Evolutionary conservation across 2,329 filamentous ascomycete species (phyloP), one percentile per base, ranked within the genome.

Genomic region (Emergomyces africanus): DNA sequence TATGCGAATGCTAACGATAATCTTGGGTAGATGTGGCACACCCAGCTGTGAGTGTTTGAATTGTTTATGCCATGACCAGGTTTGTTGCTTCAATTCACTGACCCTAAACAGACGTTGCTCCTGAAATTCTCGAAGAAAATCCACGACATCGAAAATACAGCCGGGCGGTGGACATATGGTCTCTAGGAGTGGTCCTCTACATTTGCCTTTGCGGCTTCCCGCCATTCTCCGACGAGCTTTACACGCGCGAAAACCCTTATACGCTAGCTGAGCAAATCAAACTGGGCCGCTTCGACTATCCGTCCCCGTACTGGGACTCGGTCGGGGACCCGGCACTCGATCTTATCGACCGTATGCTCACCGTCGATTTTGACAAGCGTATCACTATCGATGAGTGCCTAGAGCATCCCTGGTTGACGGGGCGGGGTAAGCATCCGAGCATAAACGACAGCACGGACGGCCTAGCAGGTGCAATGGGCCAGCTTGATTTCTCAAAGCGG

Each of bases 171-270:
- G 94, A 99, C 71, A 81, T 97, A 48, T 97, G 94, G 94, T 96
- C 91, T 1, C 80, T 97, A 0, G 94, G 94, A n/a, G 94, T 99
- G 2, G 92, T 99, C 3, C 80, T 99, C 28, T 99, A 97, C 74
- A 97, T 97, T 66, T 96, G 90, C 70, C 81, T 97, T 5, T 97
- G 94, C 70, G 94, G 94, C 41, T 97, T 97, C 69, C 94, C 92
- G 4, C 94, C 94, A 0, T 99, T 99, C 74, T 95, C 90, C 0
- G 94, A 99, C 67, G 94, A 99, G 74, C 83, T 97, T 0, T 89
- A 86, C 74, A 85, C 84, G 0, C 75, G 75, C 41, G 86, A 95
- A 50, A 94, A 91, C 64, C 94, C 94, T 1, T 96, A 89, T 70
- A 89, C 82, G 0, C 79, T 97, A 50, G 88, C 87, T 1, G 87